Conservation (phyloP, 805 yeast genomes). For the Cephaloascus albidus region DNA sequence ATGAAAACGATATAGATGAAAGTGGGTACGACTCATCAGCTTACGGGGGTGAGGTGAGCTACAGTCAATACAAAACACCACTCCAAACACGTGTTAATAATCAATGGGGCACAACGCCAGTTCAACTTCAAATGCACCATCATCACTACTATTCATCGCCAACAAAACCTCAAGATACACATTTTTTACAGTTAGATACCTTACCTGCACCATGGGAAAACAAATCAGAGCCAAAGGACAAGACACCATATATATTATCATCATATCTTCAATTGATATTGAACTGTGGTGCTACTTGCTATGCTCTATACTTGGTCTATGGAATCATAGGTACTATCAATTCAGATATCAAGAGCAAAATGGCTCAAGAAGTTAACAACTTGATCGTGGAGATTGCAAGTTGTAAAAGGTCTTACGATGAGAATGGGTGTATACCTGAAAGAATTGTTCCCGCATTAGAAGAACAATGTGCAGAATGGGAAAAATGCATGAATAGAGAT, state of each 20-base stretch:
- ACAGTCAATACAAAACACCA: neutral
- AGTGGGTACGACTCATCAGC: too few relatives aligned
- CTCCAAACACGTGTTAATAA: neutral
- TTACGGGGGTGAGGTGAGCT: too few relatives aligned
- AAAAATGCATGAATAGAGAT: constrained; percentile 55
- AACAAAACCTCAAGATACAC: neutral
- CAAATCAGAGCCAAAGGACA: constrained; percentile 39
- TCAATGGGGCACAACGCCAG: constrained; percentile 6
- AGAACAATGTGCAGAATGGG: constrained; percentile 51
- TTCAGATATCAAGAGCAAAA: constrained; percentile 41
- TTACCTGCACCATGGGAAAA: constrained; percentile 57
- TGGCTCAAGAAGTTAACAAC: constrained; percentile 37
- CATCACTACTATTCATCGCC: constrained; percentile 30
- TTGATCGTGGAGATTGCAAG: constrained; percentile 40
- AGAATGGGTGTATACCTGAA: constrained; percentile 50
- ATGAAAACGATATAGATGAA: too few relatives aligned
- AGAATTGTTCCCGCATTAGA: constrained; percentile 50
- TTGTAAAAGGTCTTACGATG: constrained; percentile 42
- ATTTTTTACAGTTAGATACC: neutral
- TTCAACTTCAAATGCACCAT: constrained; percentile 25
- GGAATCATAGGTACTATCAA: constrained; percentile 38
- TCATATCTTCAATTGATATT: constrained; percentile 52
- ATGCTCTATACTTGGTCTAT: constrained; percentile 33
- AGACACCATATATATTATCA: constrained; percentile 45
- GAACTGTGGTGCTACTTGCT: constrained; percentile 37